Evolutionary conservation across 139 green algal genomes (phyloP), one percentile per base, ranked within the genome.

Genomic region (Chlorella sp.): DNA sequence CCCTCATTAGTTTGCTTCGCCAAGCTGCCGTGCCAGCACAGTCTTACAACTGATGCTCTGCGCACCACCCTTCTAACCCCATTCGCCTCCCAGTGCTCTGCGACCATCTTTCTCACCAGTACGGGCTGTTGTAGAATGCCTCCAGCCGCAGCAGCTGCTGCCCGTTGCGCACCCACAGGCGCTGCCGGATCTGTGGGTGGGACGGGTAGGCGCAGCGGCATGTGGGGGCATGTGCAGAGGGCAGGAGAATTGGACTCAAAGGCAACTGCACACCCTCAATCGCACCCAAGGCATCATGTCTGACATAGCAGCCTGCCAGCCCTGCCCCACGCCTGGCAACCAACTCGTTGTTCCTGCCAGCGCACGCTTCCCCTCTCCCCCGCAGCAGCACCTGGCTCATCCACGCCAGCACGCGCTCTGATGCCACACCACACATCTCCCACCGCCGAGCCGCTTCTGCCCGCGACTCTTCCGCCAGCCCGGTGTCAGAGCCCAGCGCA

Each of bases 161-260:
- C 2, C 92, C 92, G 68, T 94, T 94, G 78, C 92, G 91, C 36
- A 93, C 82, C 92, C 92, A 94, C 86, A 90, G 76, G 3, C 78
- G 85, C 53, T 75, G 42, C 15, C 88, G 86, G 28, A 91, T 86
- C 91, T 93, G 91, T 57, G 24, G 61, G 21, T 24, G 73, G 32
- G 32, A 26, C 40, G 48, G 40, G 26, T n/a, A n/a, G 79, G 26
- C 1, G 15, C 22, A 26, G 26, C 18, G 39, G 9, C 39, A 64
- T 83, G 21, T 66, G 34, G 2, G 76, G 7, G 37, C 4, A 36
- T 36, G 78, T 22, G 48, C 22, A 39, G 26, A 40, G 26, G 24
- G 75, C 34, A 53, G 34, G 18, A 42, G 75, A 18, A 81, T 30
- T 26, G 19, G 34, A 9, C 3, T 34, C 75, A 53, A 7, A 1